Conservation (phyloP, 768 basidiomycete genomes). For the Tephrocybe sp. region DNA sequence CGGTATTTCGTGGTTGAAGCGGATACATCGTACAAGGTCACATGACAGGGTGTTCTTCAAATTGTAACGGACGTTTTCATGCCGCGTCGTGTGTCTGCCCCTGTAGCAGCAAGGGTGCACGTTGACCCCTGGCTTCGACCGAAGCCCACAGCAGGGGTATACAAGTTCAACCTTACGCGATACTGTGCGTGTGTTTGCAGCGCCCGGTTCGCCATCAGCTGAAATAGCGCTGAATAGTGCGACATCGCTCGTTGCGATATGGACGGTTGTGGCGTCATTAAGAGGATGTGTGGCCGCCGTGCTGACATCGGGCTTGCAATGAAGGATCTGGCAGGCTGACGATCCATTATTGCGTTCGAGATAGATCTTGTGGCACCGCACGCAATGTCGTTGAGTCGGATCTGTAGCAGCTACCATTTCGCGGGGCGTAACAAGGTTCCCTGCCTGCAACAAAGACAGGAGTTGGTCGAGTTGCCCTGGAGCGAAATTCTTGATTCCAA, state of each 20-base stretch:
- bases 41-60: not conserved
- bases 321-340: not conserved
- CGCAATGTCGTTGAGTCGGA: not conserved
- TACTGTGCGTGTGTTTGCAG: not conserved
- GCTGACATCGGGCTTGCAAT: not conserved
- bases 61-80: not conserved
- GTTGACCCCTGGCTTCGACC: not conserved
- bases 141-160: not conserved
- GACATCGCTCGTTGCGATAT: not conserved
- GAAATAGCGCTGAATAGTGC: not conserved
- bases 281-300: not conserved
- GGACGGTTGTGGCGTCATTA: not conserved
- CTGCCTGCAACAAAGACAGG: not conserved
- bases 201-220: not conserved
- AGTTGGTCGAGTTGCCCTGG: not conserved
- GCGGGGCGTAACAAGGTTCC: not conserved
- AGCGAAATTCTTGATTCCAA: not conserved
- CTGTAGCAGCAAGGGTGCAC: not conserved
- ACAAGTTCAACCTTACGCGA: not conserved
- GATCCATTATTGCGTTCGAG: not conserved
- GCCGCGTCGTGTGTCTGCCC: not conserved
- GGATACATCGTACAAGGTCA: not conserved
- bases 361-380: constrained; percentile 1
- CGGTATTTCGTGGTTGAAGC: no score
- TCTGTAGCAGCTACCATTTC: not conserved